Evolutionary conservation across 2,329 filamentous ascomycete species (phyloP).

Genomic region (Trichoderma afroharzianum): DNA sequence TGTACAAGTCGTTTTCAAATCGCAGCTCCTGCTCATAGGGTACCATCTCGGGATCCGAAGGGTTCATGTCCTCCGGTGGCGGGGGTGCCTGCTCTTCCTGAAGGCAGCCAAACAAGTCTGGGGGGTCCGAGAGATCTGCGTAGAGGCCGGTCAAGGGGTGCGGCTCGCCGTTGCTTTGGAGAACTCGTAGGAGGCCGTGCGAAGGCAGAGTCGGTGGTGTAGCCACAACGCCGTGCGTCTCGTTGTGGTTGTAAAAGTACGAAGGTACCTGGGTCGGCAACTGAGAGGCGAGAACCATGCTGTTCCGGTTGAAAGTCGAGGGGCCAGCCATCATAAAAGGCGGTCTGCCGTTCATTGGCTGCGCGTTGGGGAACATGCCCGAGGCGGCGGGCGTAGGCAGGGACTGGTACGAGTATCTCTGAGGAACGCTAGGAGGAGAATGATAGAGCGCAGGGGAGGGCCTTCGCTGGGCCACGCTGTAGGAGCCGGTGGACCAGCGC

Average conservation of each 20-base stretch:
- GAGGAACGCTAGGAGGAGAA: conserved; percentile 53
- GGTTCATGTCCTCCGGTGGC: conserved; percentile 78
- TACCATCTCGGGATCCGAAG: conserved; percentile 68
- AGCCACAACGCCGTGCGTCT: conserved; percentile 46
- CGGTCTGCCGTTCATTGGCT: conserved; percentile 54
- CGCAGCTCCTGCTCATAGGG: conserved; percentile 76
- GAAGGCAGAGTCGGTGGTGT: conserved; percentile 60
- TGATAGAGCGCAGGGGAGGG: conserved; percentile 59
- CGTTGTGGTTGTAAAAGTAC: conserved; percentile 47
- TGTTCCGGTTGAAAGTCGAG: conserved; percentile 51
- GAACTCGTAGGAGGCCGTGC: conserved; percentile 68
- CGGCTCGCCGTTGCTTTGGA: conserved; percentile 70
- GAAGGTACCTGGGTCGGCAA: conserved; percentile 48
- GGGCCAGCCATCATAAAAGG: conserved; percentile 53
- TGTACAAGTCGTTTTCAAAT: conserved; percentile 79
- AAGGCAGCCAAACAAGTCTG: conserved; percentile 72
- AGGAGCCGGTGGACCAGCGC: conserved; percentile 71
- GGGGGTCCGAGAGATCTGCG: conserved; percentile 68
- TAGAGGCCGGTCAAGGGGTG: conserved; percentile 67
- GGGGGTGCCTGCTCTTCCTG: conserved; percentile 70
- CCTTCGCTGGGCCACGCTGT: conserved; percentile 52
- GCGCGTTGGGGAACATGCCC: conserved; percentile 43
- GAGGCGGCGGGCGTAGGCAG: conserved; percentile 17
- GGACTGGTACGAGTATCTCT: conserved; percentile 50
- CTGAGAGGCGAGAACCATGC: conserved; percentile 52